Evolutionary conservation across 352 stramenopile species (phyloP), one percentile per base, ranked within the genome.

Genomic region (Peronospora farinosa): DNA sequence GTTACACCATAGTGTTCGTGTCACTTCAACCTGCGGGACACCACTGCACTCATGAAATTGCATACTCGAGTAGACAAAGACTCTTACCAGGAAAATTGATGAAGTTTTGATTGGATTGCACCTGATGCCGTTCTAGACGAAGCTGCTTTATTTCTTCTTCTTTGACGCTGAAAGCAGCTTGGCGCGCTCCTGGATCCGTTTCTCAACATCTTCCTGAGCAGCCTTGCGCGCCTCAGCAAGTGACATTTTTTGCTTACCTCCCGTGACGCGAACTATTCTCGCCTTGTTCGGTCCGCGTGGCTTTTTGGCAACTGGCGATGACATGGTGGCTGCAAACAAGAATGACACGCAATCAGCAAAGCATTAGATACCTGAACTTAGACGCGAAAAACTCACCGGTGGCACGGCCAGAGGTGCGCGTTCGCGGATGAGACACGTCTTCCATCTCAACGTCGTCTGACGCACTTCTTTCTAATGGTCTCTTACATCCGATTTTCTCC

Each of bases 141-240:
- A 32, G 25, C 54, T 17, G 3, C 31, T 33, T 62, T 64, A 82
- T 54, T 84, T 76, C 43, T 87, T 86, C 68, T 87, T 87, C 55
- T 86, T 87, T 7, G 70, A 65, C 17, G 71, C 63, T 21, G 71
- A 67, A 8, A 91, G 52, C 25, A 63, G 49, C 39, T 72, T 78
- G 21, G 75, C 55, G 33, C 79, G 79, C 40, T 82, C 77, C 40
- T 88, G 71, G 13, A 84, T 79, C 9, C 79, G 77, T 28, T 69
- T 67, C 28, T 83, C 74, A 9, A 88, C 69, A n/a, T 86, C 77
- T 25, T 84, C 73, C 48, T 86, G 78, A n/a, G 79, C 79, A 16
- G 75, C 77, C 31, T 72, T 74, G 31, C 77, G 70, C 9, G 75
- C 79, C 36, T 87, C 73, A 19, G 72, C 79, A 30, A 88, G 37